Base-by-base conservation (phyloP, 305 asterid species). In the Lippia alba region DNA sequence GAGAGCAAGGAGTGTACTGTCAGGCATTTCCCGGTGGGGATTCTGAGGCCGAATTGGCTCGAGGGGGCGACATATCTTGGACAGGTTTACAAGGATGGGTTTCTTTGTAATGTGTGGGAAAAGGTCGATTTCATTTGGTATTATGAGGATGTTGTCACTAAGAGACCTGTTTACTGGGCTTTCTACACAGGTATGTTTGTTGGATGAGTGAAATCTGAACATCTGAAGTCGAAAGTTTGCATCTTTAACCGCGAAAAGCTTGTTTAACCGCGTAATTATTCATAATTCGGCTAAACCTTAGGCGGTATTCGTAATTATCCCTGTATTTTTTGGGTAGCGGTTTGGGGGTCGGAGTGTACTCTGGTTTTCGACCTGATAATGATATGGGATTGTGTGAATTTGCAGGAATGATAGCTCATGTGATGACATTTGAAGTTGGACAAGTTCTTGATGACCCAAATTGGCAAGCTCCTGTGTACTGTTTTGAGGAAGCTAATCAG, bases 341-440 rank as follows among this genome's bases (percentile, higher is more conserved):
- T n/a, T n/a, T n/a, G n/a, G n/a, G n/a, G n/a, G n/a, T n/a, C n/a
- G n/a, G n/a, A n/a, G n/a, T n/a, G n/a, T n/a, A n/a, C n/a, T n/a
- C n/a, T n/a, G n/a, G n/a, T n/a, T 34, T 34, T 34, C 39, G 8
- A 39, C 12, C 12, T 19, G 5, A 8, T 39, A 19, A 39, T 19
- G 40, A 68, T 49, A 20, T 15, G 12, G 39, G 30, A 14, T 16
- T 18, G 41, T 24, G 14, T 45, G 57, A 72, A 65, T 54, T 36
- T 79, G 82, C 79, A 87, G 96, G 94, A 61, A 75, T 70, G 83
- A 39, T 46, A 12, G 69, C 79, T 33, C 90, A 84, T 72, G 91
- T 90, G 75, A 87, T 90, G 78, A 90, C 94, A 53, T 90, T 90
- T 65, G 94, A 87, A 81, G 92, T 87, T n/a, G 96, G 96, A 12